Conservation (phyloP, 495 filamentous ascomycete genomes). For the Penicillium coffeae region DNA sequence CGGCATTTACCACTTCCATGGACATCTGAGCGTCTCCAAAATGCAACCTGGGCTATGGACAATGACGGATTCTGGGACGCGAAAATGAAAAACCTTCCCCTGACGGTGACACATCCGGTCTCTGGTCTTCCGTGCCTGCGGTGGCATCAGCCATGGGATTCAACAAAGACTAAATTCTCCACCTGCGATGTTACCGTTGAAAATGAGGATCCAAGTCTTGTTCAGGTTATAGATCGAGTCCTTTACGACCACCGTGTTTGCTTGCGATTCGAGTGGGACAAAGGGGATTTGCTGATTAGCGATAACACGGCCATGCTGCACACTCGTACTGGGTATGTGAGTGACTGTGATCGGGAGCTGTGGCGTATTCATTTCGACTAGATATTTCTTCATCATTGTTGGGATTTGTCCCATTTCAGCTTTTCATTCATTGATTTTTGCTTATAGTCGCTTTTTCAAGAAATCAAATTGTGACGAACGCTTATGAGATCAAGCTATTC, state of each 20-base stretch:
- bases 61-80: slow-evolving; percentile 39
- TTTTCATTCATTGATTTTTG: background rate
- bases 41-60: slow-evolving; percentile 39
- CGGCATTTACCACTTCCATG: slow-evolving; percentile 42
- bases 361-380: slow-evolving; percentile 49
- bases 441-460: background rate
- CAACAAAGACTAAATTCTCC: slow-evolving; percentile 45
- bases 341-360: slow-evolving; percentile 41
- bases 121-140: slow-evolving; percentile 43
- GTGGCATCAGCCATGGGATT: slow-evolving; percentile 54
- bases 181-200: slow-evolving; percentile 45
- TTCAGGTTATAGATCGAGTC: slow-evolving; percentile 31
- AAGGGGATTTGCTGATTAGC: slow-evolving; percentile 52
- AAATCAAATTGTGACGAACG: background rate
- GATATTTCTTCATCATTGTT: too few relatives aligned
- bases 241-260: slow-evolving; percentile 50
- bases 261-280: slow-evolving; percentile 45
- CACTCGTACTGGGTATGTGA: slow-evolving; percentile 44
- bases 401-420: background rate
- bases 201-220: slow-evolving; percentile 27
- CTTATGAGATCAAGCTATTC: background rate
- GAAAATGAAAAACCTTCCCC: slow-evolving; percentile 36
- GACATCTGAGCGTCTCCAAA: slow-evolving; percentile 33
- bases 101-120: slow-evolving; percentile 47
- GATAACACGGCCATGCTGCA: slow-evolving; percentile 53